Evolutionary conservation across 108 stramenopile genomes (phyloP).

Genomic region (Ochromonas danica): DNA sequence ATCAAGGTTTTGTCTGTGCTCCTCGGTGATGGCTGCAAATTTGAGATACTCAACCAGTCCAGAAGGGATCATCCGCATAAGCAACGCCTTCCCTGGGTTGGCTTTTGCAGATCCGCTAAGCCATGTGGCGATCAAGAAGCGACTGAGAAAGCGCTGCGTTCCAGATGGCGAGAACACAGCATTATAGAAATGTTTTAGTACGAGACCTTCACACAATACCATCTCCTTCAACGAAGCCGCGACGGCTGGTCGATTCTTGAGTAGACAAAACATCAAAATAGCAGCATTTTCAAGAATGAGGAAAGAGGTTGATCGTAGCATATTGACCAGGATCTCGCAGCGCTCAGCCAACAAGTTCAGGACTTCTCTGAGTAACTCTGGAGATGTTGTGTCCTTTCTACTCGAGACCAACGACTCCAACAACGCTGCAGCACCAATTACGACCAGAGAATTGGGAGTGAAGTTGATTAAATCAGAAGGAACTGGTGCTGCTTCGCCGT

Average conservation of each 20-base stretch:
- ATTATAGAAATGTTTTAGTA: slow-evolving; percentile 71
- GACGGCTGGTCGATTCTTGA: slow-evolving; percentile 59
- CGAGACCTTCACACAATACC: slow-evolving; percentile 62
- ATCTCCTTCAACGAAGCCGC: slow-evolving; percentile 61
- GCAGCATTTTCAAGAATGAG: slow-evolving; percentile 74
- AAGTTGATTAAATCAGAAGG: not conserved
- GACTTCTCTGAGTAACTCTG: slow-evolving; percentile 9
- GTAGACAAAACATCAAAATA: slow-evolving; percentile 64
- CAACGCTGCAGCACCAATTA: slow-evolving; percentile 23
- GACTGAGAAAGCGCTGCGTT: slow-evolving; percentile 66
- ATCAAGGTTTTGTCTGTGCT: slow-evolving; percentile 70
- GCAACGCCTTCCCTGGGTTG: slow-evolving; percentile 62
- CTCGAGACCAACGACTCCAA: slow-evolving; percentile 31
- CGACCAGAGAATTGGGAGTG: slow-evolving; percentile 26
- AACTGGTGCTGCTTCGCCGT: not conserved
- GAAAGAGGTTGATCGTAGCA: slow-evolving; percentile 62
- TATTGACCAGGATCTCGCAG: slow-evolving; percentile 60
- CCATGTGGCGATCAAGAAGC: slow-evolving; percentile 75
- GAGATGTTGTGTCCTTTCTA: slow-evolving; percentile 31
- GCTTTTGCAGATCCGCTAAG: slow-evolving; percentile 55
- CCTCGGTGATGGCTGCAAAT: slow-evolving; percentile 65
- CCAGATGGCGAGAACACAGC: slow-evolving; percentile 69
- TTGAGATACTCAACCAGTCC: slow-evolving; percentile 69
- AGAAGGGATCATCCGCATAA: slow-evolving; percentile 65
- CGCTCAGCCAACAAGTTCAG: slow-evolving; percentile 38